Conservation (phyloP, 2,329 filamentous ascomycete species). For the Neoascochyta sp. region DNA sequence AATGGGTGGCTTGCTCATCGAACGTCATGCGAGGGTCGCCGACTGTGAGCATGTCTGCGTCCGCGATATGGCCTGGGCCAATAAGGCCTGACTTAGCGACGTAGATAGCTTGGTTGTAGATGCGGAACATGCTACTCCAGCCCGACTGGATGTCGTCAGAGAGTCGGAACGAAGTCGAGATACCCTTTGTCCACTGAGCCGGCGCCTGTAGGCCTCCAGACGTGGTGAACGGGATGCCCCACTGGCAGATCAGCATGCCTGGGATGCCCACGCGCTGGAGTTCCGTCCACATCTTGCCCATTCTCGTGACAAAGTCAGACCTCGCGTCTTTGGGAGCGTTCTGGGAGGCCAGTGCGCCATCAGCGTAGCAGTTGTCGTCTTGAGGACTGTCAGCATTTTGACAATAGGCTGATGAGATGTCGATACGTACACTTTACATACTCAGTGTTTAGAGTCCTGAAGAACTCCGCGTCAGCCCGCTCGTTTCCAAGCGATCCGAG, state of each 20-base stretch:
- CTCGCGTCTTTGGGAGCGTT: conserved; percentile 16
- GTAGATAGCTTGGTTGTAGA: conserved; percentile 19
- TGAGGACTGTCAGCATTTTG: background rate
- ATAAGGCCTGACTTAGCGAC: conserved; percentile 14
- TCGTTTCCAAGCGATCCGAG: conserved; percentile 14
- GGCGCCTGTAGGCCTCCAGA: conserved; percentile 14
- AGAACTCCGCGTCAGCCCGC: conserved; percentile 15
- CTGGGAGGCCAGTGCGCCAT: conserved; percentile 11
- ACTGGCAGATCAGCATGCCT: conserved; percentile 18
- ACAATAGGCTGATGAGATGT: background rate
- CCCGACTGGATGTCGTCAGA: conserved; percentile 15
- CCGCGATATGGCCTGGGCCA: conserved; percentile 16
- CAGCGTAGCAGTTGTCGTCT: conserved; percentile 20
- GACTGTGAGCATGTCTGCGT: conserved; percentile 18
- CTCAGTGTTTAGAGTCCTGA: conserved; percentile 19
- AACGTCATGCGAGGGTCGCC: conserved; percentile 16
- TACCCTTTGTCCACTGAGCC: conserved; percentile 13
- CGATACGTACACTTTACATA: conserved; percentile 14
- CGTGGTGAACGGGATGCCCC: conserved; percentile 13
- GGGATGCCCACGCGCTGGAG: conserved; percentile 14
- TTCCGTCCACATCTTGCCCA: conserved; percentile 18
- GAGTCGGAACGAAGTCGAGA: conserved; percentile 18
- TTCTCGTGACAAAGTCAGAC: conserved; percentile 14
- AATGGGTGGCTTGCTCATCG: conserved; percentile 21
- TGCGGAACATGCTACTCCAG: conserved; percentile 15